phyloP scores from a whole-genome alignment of 768 basidiomycete genomes.

The Ramaria sp. region DNA sequence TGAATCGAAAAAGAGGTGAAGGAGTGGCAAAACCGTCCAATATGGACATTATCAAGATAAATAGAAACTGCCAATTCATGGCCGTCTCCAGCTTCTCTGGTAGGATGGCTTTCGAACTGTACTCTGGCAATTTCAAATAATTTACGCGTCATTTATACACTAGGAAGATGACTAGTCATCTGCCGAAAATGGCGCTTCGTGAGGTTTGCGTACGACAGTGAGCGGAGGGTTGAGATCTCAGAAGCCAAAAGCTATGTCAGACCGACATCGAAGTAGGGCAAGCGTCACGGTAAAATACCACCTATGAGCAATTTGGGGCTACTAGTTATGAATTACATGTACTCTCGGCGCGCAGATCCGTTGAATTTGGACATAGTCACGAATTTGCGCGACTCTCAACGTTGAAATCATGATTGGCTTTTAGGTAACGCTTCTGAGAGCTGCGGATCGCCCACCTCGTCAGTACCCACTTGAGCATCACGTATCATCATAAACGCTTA shows the following conservation, averaged over 20 bases:
- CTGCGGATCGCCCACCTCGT: conserved; percentile 29
- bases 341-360: conserved; percentile 65
- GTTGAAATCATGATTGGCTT: conserved; percentile 98
- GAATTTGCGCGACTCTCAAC: conserved; percentile 87
- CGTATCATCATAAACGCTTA: conserved; percentile 33
- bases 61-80: conserved; percentile 90
- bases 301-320: conserved; percentile 95
- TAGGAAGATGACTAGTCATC: conserved; percentile 94
- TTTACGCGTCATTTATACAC: conserved; percentile 98
- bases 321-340: conserved; percentile 94
- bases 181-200: conserved; percentile 80
- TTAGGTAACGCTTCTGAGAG: conserved; percentile 80
- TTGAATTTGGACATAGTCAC: conserved; percentile 81
- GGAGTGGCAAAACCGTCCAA: background rate
- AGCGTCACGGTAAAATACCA: conserved; percentile 38
- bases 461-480: background rate
- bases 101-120: conserved; percentile 80
- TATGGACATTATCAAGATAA: conserved; percentile 50
- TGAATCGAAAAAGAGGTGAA: background rate
- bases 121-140: conserved; percentile 93
- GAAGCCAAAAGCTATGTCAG: conserved; percentile 46
- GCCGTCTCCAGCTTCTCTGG: conserved; percentile 72
- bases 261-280: background rate
- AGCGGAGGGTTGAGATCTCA: conserved; percentile 86
- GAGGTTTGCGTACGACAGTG: conserved; percentile 95